These are phyloP conservation scores for Coelastrella sp. DNA, from an alignment of 139 green algal species.

Conservation along the genomic window DNA sequence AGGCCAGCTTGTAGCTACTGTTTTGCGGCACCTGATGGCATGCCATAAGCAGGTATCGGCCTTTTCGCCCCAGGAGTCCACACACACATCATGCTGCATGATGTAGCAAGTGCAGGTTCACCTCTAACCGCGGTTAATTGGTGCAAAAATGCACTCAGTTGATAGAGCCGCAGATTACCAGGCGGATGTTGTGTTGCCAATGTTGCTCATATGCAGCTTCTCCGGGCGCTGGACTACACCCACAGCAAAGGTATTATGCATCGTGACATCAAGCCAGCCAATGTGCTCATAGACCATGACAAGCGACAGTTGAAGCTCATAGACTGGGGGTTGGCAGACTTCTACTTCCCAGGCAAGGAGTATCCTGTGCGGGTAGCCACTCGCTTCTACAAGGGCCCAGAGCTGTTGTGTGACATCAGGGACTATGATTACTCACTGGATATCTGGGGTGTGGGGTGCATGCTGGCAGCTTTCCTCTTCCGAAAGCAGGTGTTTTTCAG, in stretches of 20 bases:
- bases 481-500: slow-evolving; percentile 87
- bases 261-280: slow-evolving; percentile 89
- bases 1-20: background rate
- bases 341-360: slow-evolving; percentile 91
- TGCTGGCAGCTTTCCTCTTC: slow-evolving; percentile 94
- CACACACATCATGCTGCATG: too few relatives aligned
- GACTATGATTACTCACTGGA: slow-evolving; percentile 96
- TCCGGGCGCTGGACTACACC: slow-evolving; percentile 97
- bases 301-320: slow-evolving; percentile 94
- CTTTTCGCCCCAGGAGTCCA: too few relatives aligned
- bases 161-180: background rate
- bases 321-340: slow-evolving; percentile 99
- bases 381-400: slow-evolving; percentile 98
- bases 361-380: slow-evolving; percentile 57
- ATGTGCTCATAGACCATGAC: slow-evolving; percentile 97
- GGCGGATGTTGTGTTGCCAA: background rate
- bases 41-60: background rate
- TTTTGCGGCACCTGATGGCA: background rate
- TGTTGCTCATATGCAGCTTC: slow-evolving; percentile 66
- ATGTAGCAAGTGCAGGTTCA: too few relatives aligned
- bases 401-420: slow-evolving; percentile 96
- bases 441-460: slow-evolving; percentile 95
- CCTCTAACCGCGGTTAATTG: background rate
- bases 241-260: slow-evolving; percentile 94
- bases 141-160: too few relatives aligned